Evolutionary conservation across 768 basidiomycete genomes (phyloP), one percentile per base, ranked within the genome.

Genomic region (Boletus bicolor): DNA sequence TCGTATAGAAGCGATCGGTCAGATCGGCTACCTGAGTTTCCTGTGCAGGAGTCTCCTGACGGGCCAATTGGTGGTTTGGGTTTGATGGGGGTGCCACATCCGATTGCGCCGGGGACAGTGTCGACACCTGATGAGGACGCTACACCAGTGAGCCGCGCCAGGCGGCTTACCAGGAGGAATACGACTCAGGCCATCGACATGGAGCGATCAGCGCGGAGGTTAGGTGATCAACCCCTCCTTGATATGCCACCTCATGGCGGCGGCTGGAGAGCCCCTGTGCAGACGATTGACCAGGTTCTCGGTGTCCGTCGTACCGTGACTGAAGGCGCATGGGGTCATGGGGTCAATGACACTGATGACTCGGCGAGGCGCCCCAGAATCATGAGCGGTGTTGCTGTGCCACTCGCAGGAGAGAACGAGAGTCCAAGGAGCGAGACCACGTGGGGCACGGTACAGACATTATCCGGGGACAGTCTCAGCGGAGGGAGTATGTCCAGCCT

Each of bases 351-450:
- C 2, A 26, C 3, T 4, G 61, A 39, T 42, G 59, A 58, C 17
- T 28, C 48, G 12, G 35, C 34, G 7, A 54, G 57, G 42, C 48
- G 30, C 11, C 59, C 46, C 21, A 61, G 60, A 39, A 37, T 32
- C 24, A 44, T 37, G 49, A 60, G 44, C 6, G 62, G 60, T 15
- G 32, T 62, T 11, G 53, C 43, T 41, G 55, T 28, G 15, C 61
- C 68, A 0, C 58, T 67, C n/a, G 49, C 46, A 0, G 49, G 52
- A 5, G 65, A 58, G 53, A 26, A 56, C 46, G 69, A 67, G 24
- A 72, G 69, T 9, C 71, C 70, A 10, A 60, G 70, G 51, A 72
- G 70, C 55, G 70, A 67, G 55, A 71, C 72, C 17, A 73, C 72
- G 2, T 73, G 72, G 72, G 72, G 72, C 38, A 73, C 72, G n/a